A percentile compares a stretch with the other conserved stretches of the same genome.
Evolutionary conservation across 208 protist genomes (phyloP).

Genomic region (Wallacemonas sp.): DNA sequence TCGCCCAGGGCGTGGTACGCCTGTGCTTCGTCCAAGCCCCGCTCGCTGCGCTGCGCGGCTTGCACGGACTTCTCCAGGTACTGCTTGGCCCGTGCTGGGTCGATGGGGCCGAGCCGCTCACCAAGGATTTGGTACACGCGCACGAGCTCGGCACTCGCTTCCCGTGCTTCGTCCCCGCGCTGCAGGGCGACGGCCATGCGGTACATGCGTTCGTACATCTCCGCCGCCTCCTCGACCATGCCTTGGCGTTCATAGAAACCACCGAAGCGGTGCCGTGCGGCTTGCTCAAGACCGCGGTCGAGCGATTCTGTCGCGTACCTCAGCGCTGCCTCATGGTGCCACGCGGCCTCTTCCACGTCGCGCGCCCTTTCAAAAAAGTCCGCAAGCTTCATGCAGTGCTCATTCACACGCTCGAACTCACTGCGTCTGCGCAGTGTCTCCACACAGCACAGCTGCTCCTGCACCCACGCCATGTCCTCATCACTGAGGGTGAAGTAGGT

Average conservation of each 20-base stretch:
- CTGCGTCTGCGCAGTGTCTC: conserved; percentile 85
- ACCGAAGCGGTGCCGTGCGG: conserved; percentile 48
- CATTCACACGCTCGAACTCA: conserved; percentile 69
- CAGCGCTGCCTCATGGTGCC: conserved; percentile 70
- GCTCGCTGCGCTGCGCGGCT: conserved; percentile 37
- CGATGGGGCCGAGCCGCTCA: conserved; percentile 11
- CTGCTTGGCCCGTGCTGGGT: conserved; percentile 32
- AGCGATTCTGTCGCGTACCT: conserved; percentile 74
- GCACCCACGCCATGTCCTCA: conserved; percentile 73
- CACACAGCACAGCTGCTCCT: conserved; percentile 63
- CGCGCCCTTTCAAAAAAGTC: conserved; percentile 84
- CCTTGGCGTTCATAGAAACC: conserved; percentile 68
- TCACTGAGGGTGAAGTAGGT: conserved; percentile 71
- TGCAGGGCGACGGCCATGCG: conserved; percentile 55
- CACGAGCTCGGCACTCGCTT: conserved; percentile 58
- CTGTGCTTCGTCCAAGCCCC: conserved; percentile 39
- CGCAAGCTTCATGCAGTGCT: conserved; percentile 57
- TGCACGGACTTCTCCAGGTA: conserved; percentile 52
- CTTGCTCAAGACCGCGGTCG: conserved; percentile 62
- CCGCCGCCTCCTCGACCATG: conserved; percentile 42
- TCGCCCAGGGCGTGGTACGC: conserved; percentile 71
- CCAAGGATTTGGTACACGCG: conserved; percentile 67
- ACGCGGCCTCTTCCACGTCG: conserved; percentile 71
- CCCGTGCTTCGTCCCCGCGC: conserved; percentile 33
- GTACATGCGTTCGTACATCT: conserved; percentile 67